These are phyloP conservation scores for Barbarea vulgaris DNA, from an alignment of 345 rosid species.

Conservation along the genomic window DNA sequence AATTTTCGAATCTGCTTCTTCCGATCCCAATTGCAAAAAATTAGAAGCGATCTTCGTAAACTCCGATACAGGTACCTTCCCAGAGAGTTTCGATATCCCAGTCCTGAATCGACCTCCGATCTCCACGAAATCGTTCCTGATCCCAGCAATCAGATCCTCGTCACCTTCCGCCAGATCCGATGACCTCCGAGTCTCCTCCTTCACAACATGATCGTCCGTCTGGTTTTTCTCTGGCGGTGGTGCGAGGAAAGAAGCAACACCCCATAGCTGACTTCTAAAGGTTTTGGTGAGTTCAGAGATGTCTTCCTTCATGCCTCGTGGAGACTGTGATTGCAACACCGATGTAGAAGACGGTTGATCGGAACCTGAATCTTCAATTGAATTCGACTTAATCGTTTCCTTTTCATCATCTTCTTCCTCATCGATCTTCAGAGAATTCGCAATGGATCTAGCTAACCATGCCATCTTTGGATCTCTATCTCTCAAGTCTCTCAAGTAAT, in stretches of 20 bases:
- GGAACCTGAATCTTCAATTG: slow-evolving; percentile 12
- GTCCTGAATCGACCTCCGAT: slow-evolving; percentile 55
- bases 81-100: slow-evolving; percentile 73
- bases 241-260: slow-evolving; percentile 89
- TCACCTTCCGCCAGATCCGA: slow-evolving; percentile 34
- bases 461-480: slow-evolving; percentile 52
- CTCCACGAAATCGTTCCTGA: slow-evolving; percentile 44
- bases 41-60: slow-evolving; percentile 53
- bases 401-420: slow-evolving; percentile 47
- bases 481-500: background rate
- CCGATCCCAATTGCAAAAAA: slow-evolving; percentile 51
- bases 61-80: slow-evolving; percentile 52
- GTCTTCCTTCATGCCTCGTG: slow-evolving; percentile 88
- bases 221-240: slow-evolving; percentile 45
- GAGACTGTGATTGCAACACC: slow-evolving; percentile 42
- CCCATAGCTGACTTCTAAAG: slow-evolving; percentile 82
- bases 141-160: slow-evolving; percentile 42
- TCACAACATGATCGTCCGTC: slow-evolving; percentile 32
- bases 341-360: slow-evolving; percentile 33
- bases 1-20: slow-evolving; percentile 36
- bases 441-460: slow-evolving; percentile 84
- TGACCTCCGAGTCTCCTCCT: slow-evolving; percentile 46
- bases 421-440: slow-evolving; percentile 77
- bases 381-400: background rate
- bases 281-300: slow-evolving; percentile 72